phyloP scores from a whole-genome alignment of 1,139 yeast genomes.

The Magnusiomyces sp. region DNA sequence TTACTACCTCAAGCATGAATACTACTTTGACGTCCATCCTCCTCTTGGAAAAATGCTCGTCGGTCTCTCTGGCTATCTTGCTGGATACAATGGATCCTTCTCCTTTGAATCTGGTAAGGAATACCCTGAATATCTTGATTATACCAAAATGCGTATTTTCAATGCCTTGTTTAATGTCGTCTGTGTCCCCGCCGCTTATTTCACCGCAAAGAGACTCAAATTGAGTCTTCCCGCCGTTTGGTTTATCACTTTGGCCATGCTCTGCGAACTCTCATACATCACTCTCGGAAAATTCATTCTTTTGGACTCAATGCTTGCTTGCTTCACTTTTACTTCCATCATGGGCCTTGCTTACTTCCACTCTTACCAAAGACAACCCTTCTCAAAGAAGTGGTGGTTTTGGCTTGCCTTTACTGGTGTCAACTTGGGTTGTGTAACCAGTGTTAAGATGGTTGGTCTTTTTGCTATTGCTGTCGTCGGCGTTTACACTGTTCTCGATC shows the following conservation, averaged over 20 bases:
- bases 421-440: slow-evolving; percentile 74
- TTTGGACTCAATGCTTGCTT: slow-evolving; percentile 90
- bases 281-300: slow-evolving; percentile 88
- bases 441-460: slow-evolving; percentile 94
- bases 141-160: slow-evolving; percentile 86
- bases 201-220: slow-evolving; percentile 78
- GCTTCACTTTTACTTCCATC: slow-evolving; percentile 81
- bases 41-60: slow-evolving; percentile 97
- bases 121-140: slow-evolving; percentile 83
- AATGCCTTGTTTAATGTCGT: slow-evolving; percentile 84
- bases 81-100: slow-evolving; percentile 94
- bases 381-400: slow-evolving; percentile 85
- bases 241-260: slow-evolving; percentile 81
- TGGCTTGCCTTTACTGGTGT: slow-evolving; percentile 76
- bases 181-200: slow-evolving; percentile 91
- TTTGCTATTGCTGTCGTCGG: slow-evolving; percentile 83
- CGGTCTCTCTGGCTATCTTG: slow-evolving; percentile 88
- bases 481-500: slow-evolving; percentile 68
- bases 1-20: slow-evolving; percentile 83
- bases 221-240: slow-evolving; percentile 76
- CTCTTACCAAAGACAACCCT: slow-evolving; percentile 53
- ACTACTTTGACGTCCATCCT: slow-evolving; percentile 97
- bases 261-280: slow-evolving; percentile 76
- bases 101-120: slow-evolving; percentile 81
- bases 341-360: slow-evolving; percentile 74